Percentiles rank a stretch among this genome's conserved stretches.
Evolutionary conservation across 2,329 filamentous ascomycete genomes (phyloP).

Genomic region (Rachicladosporium sp.): DNA sequence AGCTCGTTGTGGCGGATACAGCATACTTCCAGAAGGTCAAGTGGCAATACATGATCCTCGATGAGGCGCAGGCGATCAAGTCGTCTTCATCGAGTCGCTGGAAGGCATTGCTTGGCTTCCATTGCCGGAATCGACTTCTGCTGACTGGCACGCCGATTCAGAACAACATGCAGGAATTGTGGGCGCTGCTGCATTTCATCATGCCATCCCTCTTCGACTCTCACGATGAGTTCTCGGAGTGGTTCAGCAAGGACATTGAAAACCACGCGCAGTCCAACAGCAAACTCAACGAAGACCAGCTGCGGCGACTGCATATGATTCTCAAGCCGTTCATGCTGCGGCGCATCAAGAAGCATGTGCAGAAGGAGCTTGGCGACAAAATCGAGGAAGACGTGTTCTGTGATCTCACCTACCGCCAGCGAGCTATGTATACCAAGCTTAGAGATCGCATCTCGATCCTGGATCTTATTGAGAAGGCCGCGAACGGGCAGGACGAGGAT

Average conservation of each 20-base stretch:
- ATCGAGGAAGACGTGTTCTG: conserved; percentile 95
- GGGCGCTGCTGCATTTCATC: conserved; percentile 96
- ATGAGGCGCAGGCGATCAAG: conserved; percentile 98
- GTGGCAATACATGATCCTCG: conserved; percentile 99
- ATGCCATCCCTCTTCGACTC: conserved; percentile 98
- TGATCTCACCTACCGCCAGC: conserved; percentile 88
- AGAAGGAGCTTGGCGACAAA: conserved; percentile 98
- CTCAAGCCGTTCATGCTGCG: conserved; percentile 98
- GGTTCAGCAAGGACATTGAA: conserved; percentile 94
- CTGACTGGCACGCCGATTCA: conserved; percentile 96
- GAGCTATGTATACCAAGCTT: conserved; percentile 82
- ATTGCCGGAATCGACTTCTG: conserved; percentile 85
- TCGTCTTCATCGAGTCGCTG: conserved; percentile 91
- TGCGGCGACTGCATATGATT: conserved; percentile 96
- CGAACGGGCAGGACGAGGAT: conserved; percentile 85
- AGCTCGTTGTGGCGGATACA: conserved; percentile 89
- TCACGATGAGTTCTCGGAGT: conserved; percentile 84
- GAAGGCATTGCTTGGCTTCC: conserved; percentile 89
- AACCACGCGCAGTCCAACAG: conserved; percentile 97
- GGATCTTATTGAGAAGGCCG: conserved; percentile 95
- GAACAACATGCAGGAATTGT: conserved; percentile 99
- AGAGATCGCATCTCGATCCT: conserved; percentile 97
- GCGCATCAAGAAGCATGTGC: conserved; percentile 98
- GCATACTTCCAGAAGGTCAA: conserved; percentile 98
- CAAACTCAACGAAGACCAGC: conserved; percentile 97